Base-by-base conservation (phyloP, 1,139 yeast species). In the Blastobotrys petasosporus region DNA sequence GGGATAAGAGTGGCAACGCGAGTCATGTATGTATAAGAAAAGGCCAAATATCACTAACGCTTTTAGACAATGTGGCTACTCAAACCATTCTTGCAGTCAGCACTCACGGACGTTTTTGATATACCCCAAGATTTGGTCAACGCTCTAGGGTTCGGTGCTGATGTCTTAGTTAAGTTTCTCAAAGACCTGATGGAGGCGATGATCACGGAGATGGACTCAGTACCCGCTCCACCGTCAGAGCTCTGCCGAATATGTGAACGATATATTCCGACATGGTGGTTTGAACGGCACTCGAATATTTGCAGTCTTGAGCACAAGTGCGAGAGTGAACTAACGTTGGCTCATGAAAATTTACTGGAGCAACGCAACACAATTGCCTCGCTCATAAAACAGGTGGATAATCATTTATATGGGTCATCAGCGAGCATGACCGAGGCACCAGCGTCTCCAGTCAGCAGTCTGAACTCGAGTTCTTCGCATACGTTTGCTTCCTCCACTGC, bases 201-300 rank as follows among this genome's bases (percentile, higher is more conserved):
- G 17, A 72, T 82, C 4, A 73, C 79, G 5, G 82, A 82, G 52
- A 84, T 81, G 54, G 73, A 69, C 13, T 72, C 75, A 23, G 77
- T 85, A 0, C 95, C 95, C 0, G 76, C 80, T 29, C 95, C 95
- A 0, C 82, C 82, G 33, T 73, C 80, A 39, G 85, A 87, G 38
- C 69, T 90, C 36, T 94, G 99, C 63, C 74, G 96, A 44, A 88
- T 94, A 16, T 94, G 99, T 65, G 99, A 94, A 59, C 79, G 81
- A 28, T 77, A 77, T 44, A 80, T 90, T n/a, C 97, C 96, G 1
- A 87, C 92, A 1, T 94, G 98, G 98, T 92, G 95, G 82, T 73
- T 92, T 42, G 98, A 90, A 58, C 77, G 82, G 44, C 99, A 94
- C 65, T 82, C 94, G 1, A 95, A 88, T 60, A 70, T 85, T 45